Percentiles rank a stretch among this genome's conserved stretches.
Evolutionary conservation across 2,329 filamentous ascomycete genomes (phyloP).

Genomic region (Pyricularia pennisetigena): DNA sequence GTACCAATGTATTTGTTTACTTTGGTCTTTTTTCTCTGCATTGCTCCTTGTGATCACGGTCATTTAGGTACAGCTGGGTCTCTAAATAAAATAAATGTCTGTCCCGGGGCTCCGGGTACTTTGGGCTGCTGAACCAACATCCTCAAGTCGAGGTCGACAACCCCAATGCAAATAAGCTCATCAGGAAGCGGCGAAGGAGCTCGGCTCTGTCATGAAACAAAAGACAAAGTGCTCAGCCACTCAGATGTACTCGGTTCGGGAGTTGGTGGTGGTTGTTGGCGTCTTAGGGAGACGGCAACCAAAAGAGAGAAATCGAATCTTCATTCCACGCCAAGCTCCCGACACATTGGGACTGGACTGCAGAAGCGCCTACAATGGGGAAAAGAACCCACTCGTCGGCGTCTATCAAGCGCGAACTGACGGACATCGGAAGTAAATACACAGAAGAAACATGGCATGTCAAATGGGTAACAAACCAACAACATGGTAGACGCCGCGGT

Average conservation of each 20-base stretch:
- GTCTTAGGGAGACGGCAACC: neutral
- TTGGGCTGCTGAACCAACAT: neutral
- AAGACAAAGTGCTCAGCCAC: neutral
- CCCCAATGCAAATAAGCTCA: neutral
- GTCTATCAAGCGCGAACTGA: slow-evolving; percentile 1
- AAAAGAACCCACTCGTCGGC: neutral
- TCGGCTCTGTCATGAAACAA: neutral
- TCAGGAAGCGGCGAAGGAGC: neutral
- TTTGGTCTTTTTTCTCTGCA: neutral
- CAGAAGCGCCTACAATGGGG: neutral
- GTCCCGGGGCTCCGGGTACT: neutral
- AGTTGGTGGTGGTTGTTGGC: neutral
- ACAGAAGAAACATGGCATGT: neutral
- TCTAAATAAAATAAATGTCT: neutral
- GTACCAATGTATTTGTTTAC: neutral
- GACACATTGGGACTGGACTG: slow-evolving; percentile 2
- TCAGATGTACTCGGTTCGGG: neutral
- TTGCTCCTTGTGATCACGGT: neutral
- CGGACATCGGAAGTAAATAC: neutral
- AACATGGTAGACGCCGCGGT: neutral
- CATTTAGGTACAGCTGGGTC: neutral
- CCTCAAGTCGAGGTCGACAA: neutral
- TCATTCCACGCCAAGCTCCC: neutral
- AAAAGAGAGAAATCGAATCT: neutral
- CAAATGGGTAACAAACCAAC: neutral